Base-by-base conservation (phyloP, 129 eudicot genomes). In the Ambrosia artemisiifolia region DNA sequence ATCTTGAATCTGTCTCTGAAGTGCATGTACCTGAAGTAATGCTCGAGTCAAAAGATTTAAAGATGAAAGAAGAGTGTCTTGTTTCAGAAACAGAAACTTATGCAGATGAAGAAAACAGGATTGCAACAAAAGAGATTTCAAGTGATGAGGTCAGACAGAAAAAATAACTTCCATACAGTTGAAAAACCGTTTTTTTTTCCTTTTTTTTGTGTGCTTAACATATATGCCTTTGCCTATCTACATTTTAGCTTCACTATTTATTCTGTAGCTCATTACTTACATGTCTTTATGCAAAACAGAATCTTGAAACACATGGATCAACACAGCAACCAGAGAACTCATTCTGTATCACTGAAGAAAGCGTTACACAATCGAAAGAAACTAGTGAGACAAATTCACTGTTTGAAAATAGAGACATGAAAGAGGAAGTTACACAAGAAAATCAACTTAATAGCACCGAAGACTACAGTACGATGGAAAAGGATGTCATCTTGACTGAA, bases 141-240 rank as follows among this genome's bases (percentile, higher is more conserved):
- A 80, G 67, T 74, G 44, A 68, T 67, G 71, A 80, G 83, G 83
- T 80, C 55, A 61, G 72, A 50, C 1, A 16, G 17, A 67, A 14
- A 19, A 33, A 42, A 16, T 43, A 54, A 12, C 11, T 14, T 19
- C 65, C 56, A 34, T 60, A 49, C 60, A 38, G 49, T 68, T 69
- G 51, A 57, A 20, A 73, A 75, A n/a, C n/a, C n/a, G n/a, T n/a
- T 51, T 67, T 43, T 51, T 48, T 67, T 44, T 69, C 61, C 10
- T 54, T 46, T 57, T 75, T 65, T 32, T 65, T 42, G 48, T 55
- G 4, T 33, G 18, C 38, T 40, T 34, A 43, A 24, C 24, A 43
- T 11, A 72, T 28, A 14, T 13, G 36, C 60, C 28, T 40, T 59
- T 59, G 16, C 42, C 76, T 42, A 24, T 56, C 38, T 40, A 56